Percentiles rank a stretch among this genome's conserved stretches.
Evolutionary conservation across 768 basidiomycete species (phyloP).

Genomic region (Sporobolomyces roseus): DNA sequence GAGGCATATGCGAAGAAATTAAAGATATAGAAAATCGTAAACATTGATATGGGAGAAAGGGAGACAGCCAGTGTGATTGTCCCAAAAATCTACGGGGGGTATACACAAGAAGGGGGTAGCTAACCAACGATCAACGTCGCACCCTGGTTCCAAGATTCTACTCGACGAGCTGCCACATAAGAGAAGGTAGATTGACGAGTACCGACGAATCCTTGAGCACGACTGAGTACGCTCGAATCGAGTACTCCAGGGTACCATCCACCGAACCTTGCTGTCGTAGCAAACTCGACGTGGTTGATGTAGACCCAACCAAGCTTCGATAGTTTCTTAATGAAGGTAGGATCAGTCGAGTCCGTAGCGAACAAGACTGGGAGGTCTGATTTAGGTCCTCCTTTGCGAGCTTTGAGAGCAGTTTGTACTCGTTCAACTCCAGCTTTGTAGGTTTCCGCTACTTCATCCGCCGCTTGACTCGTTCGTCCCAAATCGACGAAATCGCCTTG

Average conservation of each 20-base stretch:
- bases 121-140: conserved; percentile 22
- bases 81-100: too few species aligned
- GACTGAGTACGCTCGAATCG: conserved; percentile 18
- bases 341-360: conserved; percentile 37
- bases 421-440: conserved; percentile 20
- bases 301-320: conserved; percentile 26
- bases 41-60: too few species aligned
- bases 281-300: conserved; percentile 28
- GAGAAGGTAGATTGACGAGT: conserved; percentile 27
- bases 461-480: conserved; percentile 15
- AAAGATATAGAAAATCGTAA: too few species aligned
- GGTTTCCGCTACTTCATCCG: conserved; percentile 17
- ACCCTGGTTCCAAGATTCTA: conserved; percentile 32
- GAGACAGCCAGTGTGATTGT: too few species aligned
- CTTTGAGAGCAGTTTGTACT: conserved; percentile 14
- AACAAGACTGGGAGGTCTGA: conserved; percentile 18
- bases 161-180: conserved; percentile 25
- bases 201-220: conserved; percentile 24
- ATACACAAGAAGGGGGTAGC: not conserved
- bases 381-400: conserved; percentile 1
- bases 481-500: conserved; percentile 33
- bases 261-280: conserved; percentile 12
- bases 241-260: conserved; percentile 25
- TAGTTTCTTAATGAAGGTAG: conserved; percentile 25
- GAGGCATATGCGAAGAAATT: too few species aligned